Percentiles rank a stretch among this genome's conserved stretches.
Conservation (phyloP, 2,329 filamentous ascomycete genomes). For the Colletotrichum navitas region DNA sequence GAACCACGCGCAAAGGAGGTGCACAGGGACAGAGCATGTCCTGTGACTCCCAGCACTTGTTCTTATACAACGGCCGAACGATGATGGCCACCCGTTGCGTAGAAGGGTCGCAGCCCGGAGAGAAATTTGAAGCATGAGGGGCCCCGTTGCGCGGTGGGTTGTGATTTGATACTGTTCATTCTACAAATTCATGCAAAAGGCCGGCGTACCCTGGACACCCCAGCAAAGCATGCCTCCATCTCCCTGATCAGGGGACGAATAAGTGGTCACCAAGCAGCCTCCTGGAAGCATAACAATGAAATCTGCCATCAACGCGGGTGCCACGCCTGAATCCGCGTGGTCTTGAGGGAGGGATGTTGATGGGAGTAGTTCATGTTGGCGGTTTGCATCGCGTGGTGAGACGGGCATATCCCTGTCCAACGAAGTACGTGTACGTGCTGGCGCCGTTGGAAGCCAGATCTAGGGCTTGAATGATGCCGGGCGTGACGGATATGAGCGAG, state of each 20-base stretch:
- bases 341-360: slow-evolving; percentile 30
- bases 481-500: slow-evolving; percentile 18
- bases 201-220: slow-evolving; percentile 37
- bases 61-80: slow-evolving; percentile 32
- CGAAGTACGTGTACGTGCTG: background rate
- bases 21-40: background rate
- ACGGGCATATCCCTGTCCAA: slow-evolving; percentile 27
- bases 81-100: slow-evolving; percentile 8
- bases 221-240: slow-evolving; percentile 24
- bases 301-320: slow-evolving; percentile 35
- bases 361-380: slow-evolving; percentile 25
- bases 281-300: slow-evolving; percentile 30
- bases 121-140: slow-evolving; percentile 36
- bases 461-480: slow-evolving; percentile 9
- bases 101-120: background rate
- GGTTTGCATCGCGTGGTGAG: slow-evolving; percentile 24
- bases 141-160: slow-evolving; percentile 19
- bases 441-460: slow-evolving; percentile 23
- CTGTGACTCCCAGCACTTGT: background rate
- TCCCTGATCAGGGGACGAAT: slow-evolving; percentile 4
- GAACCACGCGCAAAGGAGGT: slow-evolving; percentile 18
- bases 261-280: background rate
- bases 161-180: slow-evolving; percentile 41
- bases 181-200: slow-evolving; percentile 44
- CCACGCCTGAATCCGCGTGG: slow-evolving; percentile 36